Base-by-base conservation (phyloP, 371 early-diverging fungal species). In the Nosema bombycis region DNA sequence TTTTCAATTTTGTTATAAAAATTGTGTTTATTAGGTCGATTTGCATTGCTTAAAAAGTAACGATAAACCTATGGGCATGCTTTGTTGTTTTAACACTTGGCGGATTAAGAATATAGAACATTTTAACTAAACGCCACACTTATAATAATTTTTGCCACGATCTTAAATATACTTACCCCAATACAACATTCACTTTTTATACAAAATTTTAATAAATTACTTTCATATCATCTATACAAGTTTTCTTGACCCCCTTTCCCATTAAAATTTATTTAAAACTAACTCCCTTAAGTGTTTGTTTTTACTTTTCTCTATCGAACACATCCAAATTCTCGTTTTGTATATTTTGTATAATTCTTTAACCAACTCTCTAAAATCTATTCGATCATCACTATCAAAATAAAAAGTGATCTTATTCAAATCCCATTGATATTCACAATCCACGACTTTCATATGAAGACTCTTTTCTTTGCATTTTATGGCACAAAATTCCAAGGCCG, bases 251-350 rank as follows among this genome's bases (percentile, higher is more conserved):
- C n/a, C n/a, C n/a, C n/a, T n/a, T n/a, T n/a, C n/a, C n/a, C n/a
- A n/a, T n/a, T n/a, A n/a, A n/a, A n/a, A n/a, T n/a, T n/a, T n/a
- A 6, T 2, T 57, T 15, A 18, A n/a, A n/a, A 75, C 58, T 24
- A 75, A 58, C 28, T 75, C 75, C 30, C 67, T 75, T 36, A 75
- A 38, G 18, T 66, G 36, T 38, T 34, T 75, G 26, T 80, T 75
- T 57, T 75, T 75, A 24, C 67, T 81, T 73, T 85, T 85, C 57
- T 82, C 85, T 26, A 85, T 73, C 24, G 81, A 74, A 70, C 85
- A 87, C 94, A 96, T 94, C 98, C 98, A 98, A 79, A 98, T 96
- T 64, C 98, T 90, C 4, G 95, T 95, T 87, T 96, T 96, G 88
- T 95, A 96, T 54, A 93, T 90, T 85, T 95, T 95, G 88, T 96